phyloP scores from a whole-genome alignment of 2,329 filamentous ascomycete genomes.

The Raffaelea albimanens region DNA sequence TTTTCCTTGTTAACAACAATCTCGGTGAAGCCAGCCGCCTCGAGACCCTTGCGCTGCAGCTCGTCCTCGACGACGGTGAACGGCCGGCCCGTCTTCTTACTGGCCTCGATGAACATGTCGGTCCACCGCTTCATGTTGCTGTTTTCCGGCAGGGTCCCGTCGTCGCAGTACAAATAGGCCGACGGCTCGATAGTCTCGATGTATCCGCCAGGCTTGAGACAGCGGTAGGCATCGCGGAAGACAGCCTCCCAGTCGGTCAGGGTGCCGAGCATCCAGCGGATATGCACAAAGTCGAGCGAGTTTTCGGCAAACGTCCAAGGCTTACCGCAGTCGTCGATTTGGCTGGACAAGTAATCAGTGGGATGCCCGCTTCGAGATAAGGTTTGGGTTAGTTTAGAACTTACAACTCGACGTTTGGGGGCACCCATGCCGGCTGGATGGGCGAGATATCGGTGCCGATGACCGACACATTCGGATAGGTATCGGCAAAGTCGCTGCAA shows the following conservation, averaged over 20 bases:
- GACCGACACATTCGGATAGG: conserved; percentile 33
- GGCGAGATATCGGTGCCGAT: conserved; percentile 49
- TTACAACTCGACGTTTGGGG: conserved; percentile 40
- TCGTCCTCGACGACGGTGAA: conserved; percentile 9
- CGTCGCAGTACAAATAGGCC: conserved; percentile 15
- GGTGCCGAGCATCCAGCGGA: conserved; percentile 41
- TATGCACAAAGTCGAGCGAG: conserved; percentile 49
- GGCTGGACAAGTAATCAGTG: conserved; percentile 8
- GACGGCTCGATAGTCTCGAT: conserved; percentile 16
- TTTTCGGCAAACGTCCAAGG: conserved; percentile 35
- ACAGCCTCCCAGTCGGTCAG: conserved; percentile 42
- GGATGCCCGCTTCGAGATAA: no score
- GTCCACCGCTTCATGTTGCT: conserved; percentile 15
- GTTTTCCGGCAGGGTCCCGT: conserved; percentile 15
- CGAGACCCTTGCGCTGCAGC: conserved; percentile 6
- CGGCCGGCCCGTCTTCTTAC: conserved; percentile 20
- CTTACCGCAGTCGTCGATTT: conserved; percentile 52
- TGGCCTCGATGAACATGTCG: conserved; percentile 27
- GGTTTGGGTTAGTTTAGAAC: neutral
- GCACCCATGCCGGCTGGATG: conserved; percentile 46
- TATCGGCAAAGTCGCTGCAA: conserved; percentile 36
- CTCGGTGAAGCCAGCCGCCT: conserved; percentile 9
- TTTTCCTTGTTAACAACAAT: conserved; percentile 36
- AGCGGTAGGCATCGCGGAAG: conserved; percentile 35
- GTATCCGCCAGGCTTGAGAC: conserved; percentile 41